phyloP scores from a whole-genome alignment of 2,329 filamentous ascomycete species.

The Colletotrichum sublineola region DNA sequence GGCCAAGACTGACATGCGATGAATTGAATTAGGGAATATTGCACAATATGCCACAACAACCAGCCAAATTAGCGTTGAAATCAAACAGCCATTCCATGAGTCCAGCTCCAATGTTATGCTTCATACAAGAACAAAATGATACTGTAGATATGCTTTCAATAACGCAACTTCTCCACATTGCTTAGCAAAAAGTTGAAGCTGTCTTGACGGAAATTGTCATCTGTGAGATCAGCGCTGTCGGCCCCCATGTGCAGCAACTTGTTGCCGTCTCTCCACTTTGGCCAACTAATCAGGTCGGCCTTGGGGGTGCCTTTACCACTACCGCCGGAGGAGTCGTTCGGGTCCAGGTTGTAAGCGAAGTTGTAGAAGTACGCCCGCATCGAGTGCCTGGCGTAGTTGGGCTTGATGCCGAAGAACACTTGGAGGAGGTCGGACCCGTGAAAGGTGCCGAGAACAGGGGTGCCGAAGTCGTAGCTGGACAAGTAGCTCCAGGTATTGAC shows the following conservation, averaged over 20 bases:
- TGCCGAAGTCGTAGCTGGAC: constrained; percentile 69
- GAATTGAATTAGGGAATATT: neutral
- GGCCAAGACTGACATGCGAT: neutral
- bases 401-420: constrained; percentile 64
- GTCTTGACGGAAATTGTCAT: constrained; percentile 43
- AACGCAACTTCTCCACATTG: constrained; percentile 32
- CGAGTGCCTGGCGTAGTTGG: constrained; percentile 60
- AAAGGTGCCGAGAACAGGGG: constrained; percentile 73
- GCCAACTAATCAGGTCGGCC: constrained; percentile 42
- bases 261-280: constrained; percentile 56
- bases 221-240: constrained; percentile 32
- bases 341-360: constrained; percentile 70
- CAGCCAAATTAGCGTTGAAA: too few species aligned
- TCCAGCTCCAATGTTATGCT: neutral
- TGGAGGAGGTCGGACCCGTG: constrained; percentile 71
- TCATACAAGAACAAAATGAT: neutral
- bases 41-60: too few species aligned
- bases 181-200: constrained; percentile 42
- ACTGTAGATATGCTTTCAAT: neutral
- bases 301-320: constrained; percentile 43
- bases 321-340: constrained; percentile 60
- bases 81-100: neutral
- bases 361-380: constrained; percentile 70
- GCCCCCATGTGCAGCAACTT: constrained; percentile 51
- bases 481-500: constrained; percentile 73